Evolutionary conservation across 495 filamentous ascomycete species (phyloP).

Genomic region (Cenococcum geophilum): DNA sequence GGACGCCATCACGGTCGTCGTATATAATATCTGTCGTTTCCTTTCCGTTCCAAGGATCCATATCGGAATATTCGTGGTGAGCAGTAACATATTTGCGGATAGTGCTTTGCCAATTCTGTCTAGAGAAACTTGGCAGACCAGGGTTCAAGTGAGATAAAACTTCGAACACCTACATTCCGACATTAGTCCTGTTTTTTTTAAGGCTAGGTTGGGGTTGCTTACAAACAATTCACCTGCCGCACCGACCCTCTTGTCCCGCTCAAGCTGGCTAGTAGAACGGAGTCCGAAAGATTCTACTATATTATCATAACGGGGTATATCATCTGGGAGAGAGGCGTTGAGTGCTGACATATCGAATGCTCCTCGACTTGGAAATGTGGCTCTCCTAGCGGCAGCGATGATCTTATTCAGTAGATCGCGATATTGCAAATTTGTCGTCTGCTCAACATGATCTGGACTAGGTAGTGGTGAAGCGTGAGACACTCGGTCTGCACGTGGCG

Average conservation of each 20-base stretch:
- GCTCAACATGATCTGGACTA: no score
- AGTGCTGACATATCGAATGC: conserved; percentile 13
- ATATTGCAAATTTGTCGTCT: no score
- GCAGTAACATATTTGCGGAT: conserved; percentile 37
- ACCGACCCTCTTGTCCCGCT: conserved; percentile 40
- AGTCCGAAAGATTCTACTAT: conserved; percentile 8
- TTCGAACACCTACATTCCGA: conserved; percentile 41
- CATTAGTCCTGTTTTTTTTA: neutral
- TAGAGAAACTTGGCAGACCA: conserved; percentile 30
- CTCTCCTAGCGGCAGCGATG: conserved; percentile 27
- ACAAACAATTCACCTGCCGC: conserved; percentile 47
- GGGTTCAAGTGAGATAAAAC: conserved; percentile 33
- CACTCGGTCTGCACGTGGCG: no score
- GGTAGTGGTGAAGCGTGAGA: no score
- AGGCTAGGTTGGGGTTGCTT: conserved; percentile 13
- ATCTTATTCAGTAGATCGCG: conserved; percentile 32
- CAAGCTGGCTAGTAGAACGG: conserved; percentile 29
- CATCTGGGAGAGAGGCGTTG: neutral
- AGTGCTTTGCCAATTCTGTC: conserved; percentile 44
- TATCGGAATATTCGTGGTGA: conserved; percentile 39
- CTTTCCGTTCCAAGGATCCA: conserved; percentile 37
- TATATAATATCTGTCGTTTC: conserved; percentile 45
- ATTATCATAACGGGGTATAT: neutral
- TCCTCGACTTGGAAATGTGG: conserved; percentile 28
- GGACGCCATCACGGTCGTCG: conserved; percentile 33